phyloP scores from a whole-genome alignment of 257 asterid genomes.

The Coffea canephora region DNA sequence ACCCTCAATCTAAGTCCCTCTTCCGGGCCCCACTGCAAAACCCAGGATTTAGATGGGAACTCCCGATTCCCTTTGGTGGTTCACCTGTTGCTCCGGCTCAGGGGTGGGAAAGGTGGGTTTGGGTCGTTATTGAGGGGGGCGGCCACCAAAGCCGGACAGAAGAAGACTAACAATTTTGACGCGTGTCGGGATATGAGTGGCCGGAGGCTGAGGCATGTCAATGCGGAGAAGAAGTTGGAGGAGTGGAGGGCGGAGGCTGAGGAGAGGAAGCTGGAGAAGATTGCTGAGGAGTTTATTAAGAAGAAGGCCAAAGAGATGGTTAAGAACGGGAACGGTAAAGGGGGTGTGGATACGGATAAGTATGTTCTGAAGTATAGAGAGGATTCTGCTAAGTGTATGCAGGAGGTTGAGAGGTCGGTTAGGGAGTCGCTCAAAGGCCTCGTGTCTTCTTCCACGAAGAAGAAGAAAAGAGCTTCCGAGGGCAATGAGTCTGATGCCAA shows the following conservation, averaged over 20 bases:
- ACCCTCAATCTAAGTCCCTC: constrained; percentile 26
- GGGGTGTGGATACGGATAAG: constrained; percentile 56
- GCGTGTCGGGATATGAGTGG: constrained; percentile 99
- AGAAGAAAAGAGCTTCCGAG: constrained; percentile 42
- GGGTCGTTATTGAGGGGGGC: constrained; percentile 93
- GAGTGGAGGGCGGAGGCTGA: constrained; percentile 92
- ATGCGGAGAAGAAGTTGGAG: constrained; percentile 93
- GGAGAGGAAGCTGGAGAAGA: constrained; percentile 86
- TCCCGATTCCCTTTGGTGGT: constrained; percentile 44
- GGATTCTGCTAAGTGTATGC: constrained; percentile 82
- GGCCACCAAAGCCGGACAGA: constrained; percentile 98
- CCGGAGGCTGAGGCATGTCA: constrained; percentile 93
- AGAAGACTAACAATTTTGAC: constrained; percentile 89
- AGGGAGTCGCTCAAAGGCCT: constrained; percentile 61
- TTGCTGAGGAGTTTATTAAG: constrained; percentile 80
- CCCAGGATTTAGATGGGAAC: background rate
- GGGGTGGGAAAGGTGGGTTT: constrained; percentile 98
- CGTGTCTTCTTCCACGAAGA: constrained; percentile 47
- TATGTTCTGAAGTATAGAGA: constrained; percentile 86
- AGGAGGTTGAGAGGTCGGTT: constrained; percentile 76
- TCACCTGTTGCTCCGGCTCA: constrained; percentile 53
- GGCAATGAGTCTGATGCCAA: constrained; percentile 41
- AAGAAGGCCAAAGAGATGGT: constrained; percentile 62
- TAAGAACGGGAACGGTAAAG: constrained; percentile 52
- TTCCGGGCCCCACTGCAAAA: background rate